Evolutionary conservation across 75 land plant genomes (phyloP).

Genomic region (Selaginella tamariscina): DNA sequence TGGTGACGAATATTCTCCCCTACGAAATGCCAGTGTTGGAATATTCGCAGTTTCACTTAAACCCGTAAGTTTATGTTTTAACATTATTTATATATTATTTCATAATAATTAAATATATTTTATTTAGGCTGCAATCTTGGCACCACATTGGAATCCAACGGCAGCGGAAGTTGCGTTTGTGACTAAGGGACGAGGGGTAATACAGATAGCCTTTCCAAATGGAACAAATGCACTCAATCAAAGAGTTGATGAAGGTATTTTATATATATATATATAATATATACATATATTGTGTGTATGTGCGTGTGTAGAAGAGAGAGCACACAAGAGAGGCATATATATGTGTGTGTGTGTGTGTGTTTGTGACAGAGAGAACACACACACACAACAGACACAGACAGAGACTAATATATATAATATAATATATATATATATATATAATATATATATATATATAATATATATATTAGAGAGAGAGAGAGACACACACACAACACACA

Average conservation of each 20-base stretch:
- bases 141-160: constrained; percentile 70
- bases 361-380: too few relatives aligned
- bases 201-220: constrained; percentile 42
- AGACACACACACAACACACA: too few relatives aligned
- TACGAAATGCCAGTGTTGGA: constrained; percentile 33
- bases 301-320: too few relatives aligned
- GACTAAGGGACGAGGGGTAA: constrained; percentile 39
- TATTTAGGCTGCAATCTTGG: constrained; percentile 52
- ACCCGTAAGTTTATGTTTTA: constrained; percentile 25
- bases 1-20: constrained; percentile 19
- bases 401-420: too few relatives aligned
- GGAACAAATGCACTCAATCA: constrained; percentile 18
- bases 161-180: constrained; percentile 57
- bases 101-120: background rate
- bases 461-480: too few relatives aligned
- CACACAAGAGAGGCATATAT: too few relatives aligned
- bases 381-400: too few relatives aligned
- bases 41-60: constrained; percentile 62
- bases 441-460: too few relatives aligned
- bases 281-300: too few relatives aligned
- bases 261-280: too few relatives aligned
- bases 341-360: too few relatives aligned
- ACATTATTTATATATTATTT: background rate
- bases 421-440: too few relatives aligned
- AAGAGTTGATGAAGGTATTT: constrained; percentile 43